A percentile compares a stretch with the other conserved stretches of the same genome.
These are phyloP conservation scores for Hemisphaericaspora lyxosophila DNA, from an alignment of 1,139 yeast genomes.

Conservation along the genomic window DNA sequence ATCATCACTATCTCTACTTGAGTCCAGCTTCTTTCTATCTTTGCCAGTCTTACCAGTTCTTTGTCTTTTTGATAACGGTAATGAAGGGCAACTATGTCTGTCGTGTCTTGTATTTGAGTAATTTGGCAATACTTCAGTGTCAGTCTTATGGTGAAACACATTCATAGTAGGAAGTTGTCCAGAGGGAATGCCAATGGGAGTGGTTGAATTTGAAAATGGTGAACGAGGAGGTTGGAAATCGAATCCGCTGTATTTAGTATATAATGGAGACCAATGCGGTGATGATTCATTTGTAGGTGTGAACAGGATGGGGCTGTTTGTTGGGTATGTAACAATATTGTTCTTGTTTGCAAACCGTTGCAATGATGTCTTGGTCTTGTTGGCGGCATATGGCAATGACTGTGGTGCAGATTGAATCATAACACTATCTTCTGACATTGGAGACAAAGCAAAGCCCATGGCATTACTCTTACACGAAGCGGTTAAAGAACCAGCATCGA, in stretches of 20 bases:
- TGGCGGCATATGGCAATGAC: slow-evolving; percentile 1
- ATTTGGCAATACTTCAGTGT: slow-evolving; percentile 1
- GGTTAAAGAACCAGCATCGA: slow-evolving; percentile 13
- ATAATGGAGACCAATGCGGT: slow-evolving; percentile 20
- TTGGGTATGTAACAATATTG: slow-evolving; percentile 4
- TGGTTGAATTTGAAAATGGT: slow-evolving; percentile 10
- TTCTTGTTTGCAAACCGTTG: neutral
- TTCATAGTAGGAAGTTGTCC: slow-evolving; percentile 22
- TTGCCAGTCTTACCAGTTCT: neutral
- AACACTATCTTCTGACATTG: slow-evolving; percentile 11
- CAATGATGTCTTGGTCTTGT: slow-evolving; percentile 5
- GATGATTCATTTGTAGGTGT: slow-evolving; percentile 17
- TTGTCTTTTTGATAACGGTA: neutral
- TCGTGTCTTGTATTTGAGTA: neutral
- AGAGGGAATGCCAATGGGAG: slow-evolving; percentile 3
- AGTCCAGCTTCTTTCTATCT: neutral
- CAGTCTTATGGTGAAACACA: slow-evolving; percentile 25
- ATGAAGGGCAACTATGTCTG: slow-evolving; percentile 3
- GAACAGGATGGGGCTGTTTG: slow-evolving; percentile 14
- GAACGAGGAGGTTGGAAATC: slow-evolving; percentile 13
- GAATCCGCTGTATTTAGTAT: slow-evolving; percentile 22
- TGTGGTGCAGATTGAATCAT: slow-evolving; percentile 12
- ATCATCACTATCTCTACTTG: neutral
- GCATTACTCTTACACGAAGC: neutral
- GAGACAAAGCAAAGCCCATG: slow-evolving; percentile 3